Base-by-base conservation (phyloP, 2,329 filamentous ascomycete species). In the Aspergillus sp. region DNA sequence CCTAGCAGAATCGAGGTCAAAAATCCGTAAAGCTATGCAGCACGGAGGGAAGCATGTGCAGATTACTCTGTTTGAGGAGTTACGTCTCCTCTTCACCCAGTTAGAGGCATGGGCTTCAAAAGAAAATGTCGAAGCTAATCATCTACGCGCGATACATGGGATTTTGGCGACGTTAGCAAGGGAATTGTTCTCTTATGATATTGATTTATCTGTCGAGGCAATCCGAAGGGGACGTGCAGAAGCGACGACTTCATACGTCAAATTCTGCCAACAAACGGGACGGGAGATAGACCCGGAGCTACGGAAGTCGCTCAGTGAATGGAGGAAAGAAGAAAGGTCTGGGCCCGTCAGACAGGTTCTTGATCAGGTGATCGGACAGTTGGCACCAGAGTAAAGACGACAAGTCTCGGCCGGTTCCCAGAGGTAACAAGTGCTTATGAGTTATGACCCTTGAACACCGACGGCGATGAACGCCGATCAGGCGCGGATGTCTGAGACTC, bases 301-400 rank as follows among this genome's bases (percentile, higher is more conserved):
- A 14, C 64, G 60, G 24, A 58, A 59, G 47, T 49, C 44, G 41
- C 57, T 77, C 35, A 61, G 63, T 52, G 50, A 54, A 23, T 80
- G 78, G 78, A 66, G 70, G 47, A 64, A 66, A 17, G 62, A 62
- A 43, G 78, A 80, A 62, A 65, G 77, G 67, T 77, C 76, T 50
- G 70, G 66, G 31, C 64, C 69, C 48, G 67, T 78, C 17, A 72
- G 70, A 50, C 67, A 67, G 33, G 58, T 71, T 21, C 66, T 77
- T 5, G 71, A 73, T 48, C 65, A 73, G 62, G 68, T 68, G 54
- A 58, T 73, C 54, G 62, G 56, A 45, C 56, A 58, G 51, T 45
- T 58, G 51, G 40, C 51, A 54, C 43, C 50, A 39, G 44, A 52
- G 43, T 51, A 57, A 37, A 24, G 37, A 31, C 37, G 14, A 40